These are phyloP conservation scores for Exophiala calicioides DNA, from an alignment of 2,329 filamentous ascomycete genomes.

Conservation along the genomic window DNA sequence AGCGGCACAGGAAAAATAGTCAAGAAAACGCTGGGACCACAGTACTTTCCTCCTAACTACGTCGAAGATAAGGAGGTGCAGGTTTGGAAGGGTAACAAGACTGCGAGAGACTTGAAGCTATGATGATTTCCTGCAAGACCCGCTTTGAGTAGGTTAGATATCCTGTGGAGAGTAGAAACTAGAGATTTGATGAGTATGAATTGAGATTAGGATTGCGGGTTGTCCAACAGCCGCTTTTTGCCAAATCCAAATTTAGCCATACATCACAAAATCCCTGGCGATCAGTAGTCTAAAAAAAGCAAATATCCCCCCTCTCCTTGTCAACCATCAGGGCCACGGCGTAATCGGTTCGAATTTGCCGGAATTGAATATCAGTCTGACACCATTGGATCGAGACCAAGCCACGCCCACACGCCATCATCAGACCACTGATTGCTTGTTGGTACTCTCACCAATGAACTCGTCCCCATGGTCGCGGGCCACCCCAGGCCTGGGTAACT, in stretches of 20 bases:
- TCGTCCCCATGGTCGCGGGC: conserved; percentile 13
- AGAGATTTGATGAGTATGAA: not conserved
- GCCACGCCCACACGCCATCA: too few relatives aligned
- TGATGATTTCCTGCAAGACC: not conserved
- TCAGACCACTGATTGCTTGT: too few relatives aligned
- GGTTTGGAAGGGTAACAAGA: conserved; percentile 32
- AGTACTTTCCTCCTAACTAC: conserved; percentile 41
- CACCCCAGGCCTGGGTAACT: conserved; percentile 6
- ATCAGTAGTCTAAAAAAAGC: too few relatives aligned
- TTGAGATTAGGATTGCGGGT: too few relatives aligned
- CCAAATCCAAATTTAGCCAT: not conserved
- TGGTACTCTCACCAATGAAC: conserved; percentile 16
- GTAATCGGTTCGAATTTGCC: too few relatives aligned
- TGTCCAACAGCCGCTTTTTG: not conserved
- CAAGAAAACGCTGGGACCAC: conserved; percentile 49
- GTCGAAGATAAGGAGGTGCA: conserved; percentile 33
- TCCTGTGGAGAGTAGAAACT: not conserved
- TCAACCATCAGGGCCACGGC: too few relatives aligned
- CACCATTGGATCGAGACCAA: too few relatives aligned
- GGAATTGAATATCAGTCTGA: too few relatives aligned
- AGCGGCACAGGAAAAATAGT: conserved; percentile 53
- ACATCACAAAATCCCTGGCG: not conserved
- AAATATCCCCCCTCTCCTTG: too few relatives aligned
- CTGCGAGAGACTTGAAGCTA: conserved; percentile 18
- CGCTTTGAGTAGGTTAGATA: not conserved